Evolutionary conservation across 352 stramenopile species (phyloP).

Genomic region (Salisapilia sapeloensis): DNA sequence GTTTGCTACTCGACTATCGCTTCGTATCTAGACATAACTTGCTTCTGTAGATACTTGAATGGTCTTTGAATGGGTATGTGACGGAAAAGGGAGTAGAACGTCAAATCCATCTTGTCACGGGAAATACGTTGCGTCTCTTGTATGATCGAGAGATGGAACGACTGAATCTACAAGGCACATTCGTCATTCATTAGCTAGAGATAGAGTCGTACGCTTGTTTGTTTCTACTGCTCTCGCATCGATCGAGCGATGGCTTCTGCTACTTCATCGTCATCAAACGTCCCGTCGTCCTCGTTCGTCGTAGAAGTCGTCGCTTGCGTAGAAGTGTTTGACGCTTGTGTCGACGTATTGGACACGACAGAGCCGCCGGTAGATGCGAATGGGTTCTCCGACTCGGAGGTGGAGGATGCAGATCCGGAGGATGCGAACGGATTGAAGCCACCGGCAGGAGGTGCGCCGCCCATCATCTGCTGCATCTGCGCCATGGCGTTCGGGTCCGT

Average conservation of each 20-base stretch:
- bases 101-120: too few species aligned
- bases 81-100: too few species aligned
- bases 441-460: conserved; percentile 4
- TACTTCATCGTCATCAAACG: conserved; percentile 65
- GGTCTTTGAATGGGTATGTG: too few species aligned
- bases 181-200: too few species aligned
- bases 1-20: too few species aligned
- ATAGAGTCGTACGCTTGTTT: too few species aligned
- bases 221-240: conserved; percentile 59
- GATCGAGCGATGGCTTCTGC: conserved; percentile 59
- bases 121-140: too few species aligned
- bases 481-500: conserved; percentile 47
- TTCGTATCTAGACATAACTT: too few species aligned
- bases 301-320: background rate
- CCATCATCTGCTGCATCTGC: conserved; percentile 57
- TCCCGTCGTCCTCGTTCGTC: conserved; percentile 7
- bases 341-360: conserved; percentile 3
- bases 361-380: conserved; percentile 2
- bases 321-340: background rate
- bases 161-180: too few species aligned
- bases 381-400: conserved; percentile 2
- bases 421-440: conserved; percentile 20
- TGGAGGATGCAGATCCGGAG: conserved; percentile 1
- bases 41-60: too few species aligned
- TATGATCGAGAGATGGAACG: too few species aligned